A percentile compares a stretch with the other conserved stretches of the same genome.
Evolutionary conservation across 2,329 filamentous ascomycete genomes (phyloP).

Genomic region (Herpotrichia juniperi): DNA sequence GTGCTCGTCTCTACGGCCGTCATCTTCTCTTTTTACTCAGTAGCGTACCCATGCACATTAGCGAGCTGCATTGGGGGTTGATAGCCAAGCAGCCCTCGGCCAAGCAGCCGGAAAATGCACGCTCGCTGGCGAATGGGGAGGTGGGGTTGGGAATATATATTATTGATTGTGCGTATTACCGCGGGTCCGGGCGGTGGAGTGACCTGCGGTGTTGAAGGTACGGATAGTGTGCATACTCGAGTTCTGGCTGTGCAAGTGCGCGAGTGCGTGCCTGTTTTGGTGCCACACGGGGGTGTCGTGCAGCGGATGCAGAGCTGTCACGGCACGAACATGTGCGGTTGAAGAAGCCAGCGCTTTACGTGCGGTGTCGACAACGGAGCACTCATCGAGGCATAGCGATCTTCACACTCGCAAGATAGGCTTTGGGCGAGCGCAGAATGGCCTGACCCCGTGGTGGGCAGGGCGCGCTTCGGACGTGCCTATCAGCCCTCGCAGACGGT

Average conservation of each 20-base stretch:
- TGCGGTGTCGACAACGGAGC: not conserved
- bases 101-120: slow-evolving; percentile 6
- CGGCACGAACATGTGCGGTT: not conserved
- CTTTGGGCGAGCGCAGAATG: not conserved
- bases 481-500: slow-evolving; percentile 9
- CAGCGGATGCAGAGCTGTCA: slow-evolving; percentile 6
- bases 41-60: not conserved
- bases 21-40: not conserved
- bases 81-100: not conserved
- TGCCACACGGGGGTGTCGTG: slow-evolving; percentile 2
- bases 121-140: slow-evolving; percentile 14
- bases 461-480: not conserved
- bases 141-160: slow-evolving; percentile 11
- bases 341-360: not conserved
- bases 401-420: not conserved
- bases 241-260: not conserved
- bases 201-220: slow-evolving; percentile 10
- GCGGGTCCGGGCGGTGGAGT: slow-evolving; percentile 12
- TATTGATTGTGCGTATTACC: slow-evolving; percentile 19
- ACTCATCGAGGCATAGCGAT: not conserved
- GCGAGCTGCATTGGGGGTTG: not conserved
- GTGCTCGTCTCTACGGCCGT: too few relatives aligned
- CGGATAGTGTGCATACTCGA: not conserved
- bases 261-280: not conserved
- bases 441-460: not conserved